Evolutionary conservation across 2,329 filamentous ascomycete species (phyloP).

Genomic region (Chalara sp.): DNA sequence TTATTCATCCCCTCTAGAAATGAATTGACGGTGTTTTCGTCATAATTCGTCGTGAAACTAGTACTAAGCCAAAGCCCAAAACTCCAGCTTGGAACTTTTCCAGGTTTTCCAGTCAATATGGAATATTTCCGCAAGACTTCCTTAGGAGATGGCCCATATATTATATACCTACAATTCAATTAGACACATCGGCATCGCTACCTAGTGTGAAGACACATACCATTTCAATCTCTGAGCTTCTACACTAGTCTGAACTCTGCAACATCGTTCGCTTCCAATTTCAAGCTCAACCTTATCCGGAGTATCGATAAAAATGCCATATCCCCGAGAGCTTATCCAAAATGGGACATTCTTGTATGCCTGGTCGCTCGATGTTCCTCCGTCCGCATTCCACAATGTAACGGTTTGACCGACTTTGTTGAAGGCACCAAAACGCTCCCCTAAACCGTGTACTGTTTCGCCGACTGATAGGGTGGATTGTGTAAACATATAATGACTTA

Average conservation of each 20-base stretch:
- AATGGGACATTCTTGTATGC: conserved; percentile 69
- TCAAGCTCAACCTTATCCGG: conserved; percentile 65
- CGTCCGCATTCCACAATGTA: conserved; percentile 57
- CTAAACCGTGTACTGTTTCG: conserved; percentile 67
- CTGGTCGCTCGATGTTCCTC: conserved; percentile 62
- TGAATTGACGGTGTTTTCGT: conserved; percentile 48
- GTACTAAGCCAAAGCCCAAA: conserved; percentile 74
- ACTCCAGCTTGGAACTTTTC: conserved; percentile 64
- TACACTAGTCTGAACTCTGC: conserved; percentile 62
- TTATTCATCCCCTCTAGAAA: conserved; percentile 53
- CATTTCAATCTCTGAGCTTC: conserved; percentile 65
- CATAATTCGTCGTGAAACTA: conserved; percentile 56
- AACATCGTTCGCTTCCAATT: conserved; percentile 67
- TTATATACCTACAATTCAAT: conserved; percentile 43
- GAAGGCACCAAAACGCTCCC: conserved; percentile 70
- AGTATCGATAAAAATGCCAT: conserved; percentile 70
- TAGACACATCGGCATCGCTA: too few species aligned
- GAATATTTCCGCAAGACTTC: conserved; percentile 64
- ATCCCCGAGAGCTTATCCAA: conserved; percentile 65
- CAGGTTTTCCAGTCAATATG: conserved; percentile 58
- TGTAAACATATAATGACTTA: conserved; percentile 50
- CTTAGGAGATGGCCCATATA: conserved; percentile 65
- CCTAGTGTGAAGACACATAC: conserved; percentile 13
- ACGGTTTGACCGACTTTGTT: conserved; percentile 70
- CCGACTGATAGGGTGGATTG: conserved; percentile 48